Evolutionary conservation across 345 rosid species (phyloP).

Genomic region (Noccaea caerulescens): DNA sequence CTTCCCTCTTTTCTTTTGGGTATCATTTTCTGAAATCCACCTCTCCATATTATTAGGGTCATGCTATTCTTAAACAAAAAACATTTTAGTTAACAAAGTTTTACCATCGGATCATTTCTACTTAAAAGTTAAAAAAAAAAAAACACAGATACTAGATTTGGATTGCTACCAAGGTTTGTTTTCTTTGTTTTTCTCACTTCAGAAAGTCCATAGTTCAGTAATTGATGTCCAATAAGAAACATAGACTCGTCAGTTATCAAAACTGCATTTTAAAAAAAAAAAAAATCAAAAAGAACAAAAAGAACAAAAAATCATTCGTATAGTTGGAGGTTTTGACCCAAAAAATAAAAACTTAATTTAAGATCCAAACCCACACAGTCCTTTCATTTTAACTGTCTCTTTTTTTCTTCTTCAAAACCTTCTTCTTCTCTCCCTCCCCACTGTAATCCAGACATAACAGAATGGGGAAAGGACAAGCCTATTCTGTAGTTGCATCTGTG

Average conservation of each 20-base stretch:
- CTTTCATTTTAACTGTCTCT: constrained; percentile 27
- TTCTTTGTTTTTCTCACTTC: too few relatives aligned
- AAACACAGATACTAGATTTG: too few relatives aligned
- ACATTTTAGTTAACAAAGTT: too few relatives aligned
- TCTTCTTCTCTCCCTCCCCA: constrained; percentile 1
- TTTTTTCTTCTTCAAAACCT: constrained; percentile 27
- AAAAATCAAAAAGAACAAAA: background rate
- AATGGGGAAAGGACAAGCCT: constrained; percentile 30
- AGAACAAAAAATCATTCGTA: constrained; percentile 38
- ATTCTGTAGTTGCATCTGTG: constrained; percentile 7
- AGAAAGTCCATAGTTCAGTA: too few relatives aligned
- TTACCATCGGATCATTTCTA: background rate
- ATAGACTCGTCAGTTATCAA: background rate
- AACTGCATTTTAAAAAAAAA: background rate
- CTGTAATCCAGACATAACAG: background rate
- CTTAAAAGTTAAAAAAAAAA: too few relatives aligned
- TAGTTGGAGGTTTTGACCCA: constrained; percentile 24
- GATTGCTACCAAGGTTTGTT: too few relatives aligned
- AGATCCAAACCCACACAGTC: constrained; percentile 29
- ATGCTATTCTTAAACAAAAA: background rate
- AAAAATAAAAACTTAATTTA: background rate
- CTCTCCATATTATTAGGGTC: background rate
- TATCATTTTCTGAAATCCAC: background rate
- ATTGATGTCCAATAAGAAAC: too few relatives aligned
- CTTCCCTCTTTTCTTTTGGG: background rate